Conservation (phyloP, 2,329 filamentous ascomycete genomes). For the Fusarium staphyleae region DNA sequence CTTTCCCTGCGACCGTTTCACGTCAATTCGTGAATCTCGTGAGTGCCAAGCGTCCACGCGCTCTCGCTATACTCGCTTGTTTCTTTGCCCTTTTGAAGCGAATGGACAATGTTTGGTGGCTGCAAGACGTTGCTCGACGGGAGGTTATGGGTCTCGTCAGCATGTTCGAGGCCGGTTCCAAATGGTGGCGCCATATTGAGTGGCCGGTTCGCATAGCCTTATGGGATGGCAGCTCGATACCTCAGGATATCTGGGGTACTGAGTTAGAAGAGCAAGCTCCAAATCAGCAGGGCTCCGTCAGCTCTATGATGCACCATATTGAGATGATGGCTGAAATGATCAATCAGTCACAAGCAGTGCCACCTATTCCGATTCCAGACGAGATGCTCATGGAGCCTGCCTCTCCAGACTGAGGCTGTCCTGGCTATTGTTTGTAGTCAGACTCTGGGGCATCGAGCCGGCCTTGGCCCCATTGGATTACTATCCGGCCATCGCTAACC, state of each 20-base stretch:
- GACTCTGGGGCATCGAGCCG: constrained; percentile 23
- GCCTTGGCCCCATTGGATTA: constrained; percentile 16
- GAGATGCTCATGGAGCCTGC: constrained; percentile 44
- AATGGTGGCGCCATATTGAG: constrained; percentile 68
- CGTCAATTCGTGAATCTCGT: constrained; percentile 67
- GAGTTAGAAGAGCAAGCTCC: constrained; percentile 55
- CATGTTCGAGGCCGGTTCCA: constrained; percentile 64
- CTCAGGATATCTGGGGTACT: constrained; percentile 63
- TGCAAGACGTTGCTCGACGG: constrained; percentile 69
- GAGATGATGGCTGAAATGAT: constrained; percentile 51
- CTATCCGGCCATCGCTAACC: constrained; percentile 9
- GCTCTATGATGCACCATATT: constrained; percentile 51
- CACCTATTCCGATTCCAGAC: constrained; percentile 42
- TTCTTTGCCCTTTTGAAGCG: constrained; percentile 72
- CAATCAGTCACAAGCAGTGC: constrained; percentile 41
- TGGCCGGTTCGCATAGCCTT: constrained; percentile 67
- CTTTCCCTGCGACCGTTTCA: constrained; percentile 70
- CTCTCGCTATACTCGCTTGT: constrained; percentile 68
- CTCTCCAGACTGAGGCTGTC: constrained; percentile 44
- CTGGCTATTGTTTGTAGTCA: not conserved
- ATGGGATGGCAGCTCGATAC: constrained; percentile 61
- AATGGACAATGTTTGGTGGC: constrained; percentile 72
- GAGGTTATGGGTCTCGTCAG: constrained; percentile 70
- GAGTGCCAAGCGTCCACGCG: constrained; percentile 64
- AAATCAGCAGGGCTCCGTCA: constrained; percentile 46